A percentile compares a stretch with the other conserved stretches of the same genome.
These are phyloP conservation scores for Avena atlantica DNA, from an alignment of 176 grass and related monocot species.

Conservation along the genomic window DNA sequence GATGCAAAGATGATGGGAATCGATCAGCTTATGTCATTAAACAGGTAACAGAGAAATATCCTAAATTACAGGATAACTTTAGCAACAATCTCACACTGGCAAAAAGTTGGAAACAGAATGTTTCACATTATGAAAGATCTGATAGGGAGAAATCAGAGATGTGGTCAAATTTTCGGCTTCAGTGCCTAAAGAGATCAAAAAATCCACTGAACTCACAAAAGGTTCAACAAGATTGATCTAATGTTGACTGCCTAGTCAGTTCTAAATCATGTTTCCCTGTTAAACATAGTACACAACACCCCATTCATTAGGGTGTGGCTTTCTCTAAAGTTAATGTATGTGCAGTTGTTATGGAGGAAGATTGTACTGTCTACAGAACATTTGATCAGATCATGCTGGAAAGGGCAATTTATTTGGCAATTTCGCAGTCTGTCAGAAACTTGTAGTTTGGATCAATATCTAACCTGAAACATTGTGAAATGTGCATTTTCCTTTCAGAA, in stretches of 20 bases:
- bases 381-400: neutral
- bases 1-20: neutral
- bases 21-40: conserved; percentile 9
- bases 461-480: neutral
- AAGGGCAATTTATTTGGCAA: neutral
- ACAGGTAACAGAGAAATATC: neutral
- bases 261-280: neutral
- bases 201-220: neutral
- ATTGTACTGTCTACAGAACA: neutral
- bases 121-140: neutral
- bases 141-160: neutral
- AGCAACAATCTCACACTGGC: neutral
- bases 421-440: neutral
- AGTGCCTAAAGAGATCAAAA: neutral
- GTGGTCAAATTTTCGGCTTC: neutral
- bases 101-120: neutral
- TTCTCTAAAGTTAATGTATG: neutral
- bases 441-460: neutral
- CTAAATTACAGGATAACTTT: neutral
- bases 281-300: neutral
- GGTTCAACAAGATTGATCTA: neutral
- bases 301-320: too few species aligned
- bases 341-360: neutral
- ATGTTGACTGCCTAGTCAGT: neutral
- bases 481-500: neutral